Evolutionary conservation across 225 moss, liverwort and hornwort genomes (phyloP), one percentile per base, ranked within the genome.

Genomic region (Bryoerythrophyllum caledonicum): DNA sequence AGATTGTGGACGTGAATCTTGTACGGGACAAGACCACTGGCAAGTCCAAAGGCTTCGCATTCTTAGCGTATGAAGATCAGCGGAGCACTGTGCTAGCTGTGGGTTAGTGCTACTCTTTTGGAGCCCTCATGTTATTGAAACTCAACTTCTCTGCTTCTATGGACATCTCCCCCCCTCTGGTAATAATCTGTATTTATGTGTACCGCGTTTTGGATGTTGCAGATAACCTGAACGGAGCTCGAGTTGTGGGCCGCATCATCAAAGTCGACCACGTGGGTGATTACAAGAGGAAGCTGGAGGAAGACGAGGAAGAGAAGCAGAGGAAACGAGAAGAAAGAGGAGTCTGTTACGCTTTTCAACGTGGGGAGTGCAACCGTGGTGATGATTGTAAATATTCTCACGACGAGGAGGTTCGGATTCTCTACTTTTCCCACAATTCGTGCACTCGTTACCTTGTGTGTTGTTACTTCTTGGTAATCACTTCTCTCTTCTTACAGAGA

Each of bases 181-280:
- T n/a, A 19, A 5, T 38, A 35, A 48, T 63, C 1, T 71, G 0
- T 81, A 51, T 37, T 28, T 66, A 32, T 49, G 52, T 60, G 11
- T 27, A 5, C 28, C 10, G 54, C 6, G 25, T 48, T 13, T 19
- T 35, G 14, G 60, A 53, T 62, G 51, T 53, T 82, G 72, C 86
- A 99, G 97, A 99, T 92, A 99, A 99, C 73, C 64, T 99, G 83
- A 99, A 99, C 85, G 99, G 99, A 74, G 88, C 95, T 71, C 86
- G 74, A 59, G 88, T 99, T 7, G 74, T 83, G 38, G 95, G 90
- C 43, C 91, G 99, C 57, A 92, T 86, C 60, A 93, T 99, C 40
- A 93, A 93, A 70, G 99, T 99, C 19, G 99, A 99, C 76, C 99
- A 99, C 80, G 99, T 99, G 8, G 89, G 80, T 49, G 86, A 99